Conservation (phyloP, 805 yeast species). For the Saccharomyces paradoxus region DNA sequence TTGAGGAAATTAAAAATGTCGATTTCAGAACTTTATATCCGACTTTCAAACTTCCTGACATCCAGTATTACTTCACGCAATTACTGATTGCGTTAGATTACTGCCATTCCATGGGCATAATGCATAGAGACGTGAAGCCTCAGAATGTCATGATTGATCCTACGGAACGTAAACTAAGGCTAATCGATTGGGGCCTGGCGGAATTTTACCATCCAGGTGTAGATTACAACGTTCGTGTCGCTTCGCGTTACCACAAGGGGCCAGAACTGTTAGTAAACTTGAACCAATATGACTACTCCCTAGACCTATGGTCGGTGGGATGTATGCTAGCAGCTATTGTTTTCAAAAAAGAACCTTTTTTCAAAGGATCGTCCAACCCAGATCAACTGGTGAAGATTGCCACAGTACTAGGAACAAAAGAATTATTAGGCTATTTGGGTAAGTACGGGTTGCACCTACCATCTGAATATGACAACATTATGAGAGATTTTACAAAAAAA, state of each 20-base stretch:
- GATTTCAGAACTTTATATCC: slow-evolving; percentile 87
- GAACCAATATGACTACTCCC: slow-evolving; percentile 81
- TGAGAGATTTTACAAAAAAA: slow-evolving; percentile 57
- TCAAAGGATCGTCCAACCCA: slow-evolving; percentile 82
- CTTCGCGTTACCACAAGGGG: slow-evolving; percentile 87
- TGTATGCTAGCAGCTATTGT: slow-evolving; percentile 87
- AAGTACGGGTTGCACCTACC: slow-evolving; percentile 69
- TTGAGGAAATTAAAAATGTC: slow-evolving; percentile 74
- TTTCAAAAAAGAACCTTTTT: slow-evolving; percentile 85
- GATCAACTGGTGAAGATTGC: slow-evolving; percentile 89
- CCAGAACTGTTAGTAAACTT: slow-evolving; percentile 84
- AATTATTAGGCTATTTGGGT: slow-evolving; percentile 54
- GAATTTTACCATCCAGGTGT: slow-evolving; percentile 86
- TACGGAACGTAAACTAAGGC: slow-evolving; percentile 53
- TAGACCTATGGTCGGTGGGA: slow-evolving; percentile 91
- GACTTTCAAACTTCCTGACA: slow-evolving; percentile 62
- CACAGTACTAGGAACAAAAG: slow-evolving; percentile 79
- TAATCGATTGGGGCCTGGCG: slow-evolving; percentile 94
- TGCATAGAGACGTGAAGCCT: slow-evolving; percentile 94
- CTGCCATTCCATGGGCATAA: slow-evolving; percentile 90
- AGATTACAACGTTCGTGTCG: slow-evolving; percentile 89
- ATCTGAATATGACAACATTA: slow-evolving; percentile 66
- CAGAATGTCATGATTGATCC: slow-evolving; percentile 95
- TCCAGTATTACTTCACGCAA: slow-evolving; percentile 77
- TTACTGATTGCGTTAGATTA: slow-evolving; percentile 75